Evolutionary conservation across 768 basidiomycete genomes (phyloP).

Genomic region (Saitozyma podzolica): DNA sequence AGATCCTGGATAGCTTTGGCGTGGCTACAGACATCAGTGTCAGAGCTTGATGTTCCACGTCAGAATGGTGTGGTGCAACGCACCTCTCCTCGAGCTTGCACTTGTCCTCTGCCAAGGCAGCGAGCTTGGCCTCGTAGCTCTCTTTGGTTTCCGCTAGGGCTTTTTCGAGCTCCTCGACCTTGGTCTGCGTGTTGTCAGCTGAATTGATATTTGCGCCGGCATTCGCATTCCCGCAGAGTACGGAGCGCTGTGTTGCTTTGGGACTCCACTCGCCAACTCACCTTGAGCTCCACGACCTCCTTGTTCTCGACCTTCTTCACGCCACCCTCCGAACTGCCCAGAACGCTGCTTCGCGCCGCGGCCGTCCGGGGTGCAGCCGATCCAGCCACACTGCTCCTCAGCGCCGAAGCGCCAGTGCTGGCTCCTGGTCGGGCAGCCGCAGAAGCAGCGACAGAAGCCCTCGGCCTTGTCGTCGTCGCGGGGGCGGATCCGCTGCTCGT

Average conservation of each 20-base stretch:
- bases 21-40: constrained; percentile 7
- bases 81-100: constrained; percentile 25
- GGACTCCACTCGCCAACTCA: constrained; percentile 11
- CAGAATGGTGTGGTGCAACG: background rate
- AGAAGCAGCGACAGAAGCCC: constrained; percentile 11
- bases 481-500: background rate
- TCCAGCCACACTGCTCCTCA: background rate
- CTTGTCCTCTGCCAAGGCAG: constrained; percentile 14
- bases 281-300: constrained; percentile 17
- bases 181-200: constrained; percentile 7
- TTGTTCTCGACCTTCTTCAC: constrained; percentile 13
- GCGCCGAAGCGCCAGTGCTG: constrained; percentile 1
- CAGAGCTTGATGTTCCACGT: background rate
- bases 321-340: too few species aligned
- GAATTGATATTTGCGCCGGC: too few species aligned
- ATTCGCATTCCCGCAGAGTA: too few species aligned
- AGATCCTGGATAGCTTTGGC: constrained; percentile 9
- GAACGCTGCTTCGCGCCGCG: background rate
- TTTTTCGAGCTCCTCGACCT: constrained; percentile 13
- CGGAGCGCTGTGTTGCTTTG: too few species aligned
- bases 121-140: constrained; percentile 16
- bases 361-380: constrained; percentile 3
- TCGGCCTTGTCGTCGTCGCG: constrained; percentile 6
- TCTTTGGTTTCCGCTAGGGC: constrained; percentile 12
- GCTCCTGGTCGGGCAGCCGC: constrained; percentile 4